Evolutionary conservation across 345 rosid genomes (phyloP).

Genomic region (Syzygium oleosum): DNA sequence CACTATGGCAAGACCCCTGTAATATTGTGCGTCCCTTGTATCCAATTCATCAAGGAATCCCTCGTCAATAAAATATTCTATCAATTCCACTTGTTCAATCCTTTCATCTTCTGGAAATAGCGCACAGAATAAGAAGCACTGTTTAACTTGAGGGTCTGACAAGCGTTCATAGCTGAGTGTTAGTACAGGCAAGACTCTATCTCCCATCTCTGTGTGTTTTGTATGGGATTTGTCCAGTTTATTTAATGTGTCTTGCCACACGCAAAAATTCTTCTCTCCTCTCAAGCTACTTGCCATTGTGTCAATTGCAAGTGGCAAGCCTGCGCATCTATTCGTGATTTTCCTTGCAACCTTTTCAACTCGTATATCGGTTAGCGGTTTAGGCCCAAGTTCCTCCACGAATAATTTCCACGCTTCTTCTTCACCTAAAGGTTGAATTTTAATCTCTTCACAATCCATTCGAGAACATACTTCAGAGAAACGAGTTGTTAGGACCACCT

Average conservation of each 20-base stretch:
- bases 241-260: conserved; percentile 7
- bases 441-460: not conserved
- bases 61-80: conserved; percentile 8
- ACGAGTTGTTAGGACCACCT: not conserved
- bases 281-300: conserved; percentile 7
- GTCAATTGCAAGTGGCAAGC: conserved; percentile 12
- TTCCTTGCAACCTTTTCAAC: not conserved
- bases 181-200: not conserved
- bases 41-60: conserved; percentile 4
- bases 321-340: conserved; percentile 1
- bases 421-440: not conserved
- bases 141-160: not conserved
- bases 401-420: not conserved
- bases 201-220: not conserved
- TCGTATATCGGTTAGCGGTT: not conserved
- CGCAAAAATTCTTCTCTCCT: not conserved
- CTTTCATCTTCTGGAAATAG: conserved; percentile 5
- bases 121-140: conserved; percentile 20
- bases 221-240: not conserved
- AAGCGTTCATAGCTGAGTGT: conserved; percentile 10
- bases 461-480: not conserved
- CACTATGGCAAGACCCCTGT: conserved; percentile 5
- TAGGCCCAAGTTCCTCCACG: not conserved
- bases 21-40: not conserved
- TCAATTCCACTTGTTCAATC: not conserved